A percentile compares a stretch with the other conserved stretches of the same genome.
Evolutionary conservation across 352 stramenopile genomes (phyloP).

Genomic region (Elongisporangium anandrum): DNA sequence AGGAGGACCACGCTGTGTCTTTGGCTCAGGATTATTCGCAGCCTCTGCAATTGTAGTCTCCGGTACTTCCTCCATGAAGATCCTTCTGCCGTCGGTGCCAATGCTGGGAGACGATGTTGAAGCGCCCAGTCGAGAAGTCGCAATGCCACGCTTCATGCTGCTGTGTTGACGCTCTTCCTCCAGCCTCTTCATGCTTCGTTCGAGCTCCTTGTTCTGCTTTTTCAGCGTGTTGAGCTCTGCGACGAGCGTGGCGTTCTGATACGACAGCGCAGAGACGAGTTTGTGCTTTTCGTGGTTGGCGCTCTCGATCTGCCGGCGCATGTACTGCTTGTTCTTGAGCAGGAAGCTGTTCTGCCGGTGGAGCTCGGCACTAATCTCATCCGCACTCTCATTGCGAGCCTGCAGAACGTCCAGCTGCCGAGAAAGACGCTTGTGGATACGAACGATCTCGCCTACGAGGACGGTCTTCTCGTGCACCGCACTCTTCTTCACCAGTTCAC

Average conservation of each 20-base stretch:
- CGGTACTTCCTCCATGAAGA: neutral
- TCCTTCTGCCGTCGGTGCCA: neutral
- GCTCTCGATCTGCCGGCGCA: conserved; percentile 59
- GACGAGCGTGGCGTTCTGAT: conserved; percentile 64
- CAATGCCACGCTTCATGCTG: neutral
- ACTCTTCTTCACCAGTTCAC: conserved; percentile 51
- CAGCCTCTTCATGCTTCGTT: conserved; percentile 25
- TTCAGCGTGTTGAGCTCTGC: conserved; percentile 57
- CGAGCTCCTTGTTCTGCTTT: conserved; percentile 64
- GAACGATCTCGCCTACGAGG: conserved; percentile 52
- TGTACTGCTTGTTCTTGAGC: conserved; percentile 68
- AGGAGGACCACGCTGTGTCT: neutral
- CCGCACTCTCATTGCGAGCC: conserved; percentile 35
- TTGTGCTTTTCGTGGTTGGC: conserved; percentile 66
- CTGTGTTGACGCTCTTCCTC: conserved; percentile 6
- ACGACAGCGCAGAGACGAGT: conserved; percentile 60
- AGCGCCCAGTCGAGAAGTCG: neutral
- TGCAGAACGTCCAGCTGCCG: conserved; percentile 50
- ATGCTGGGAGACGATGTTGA: neutral
- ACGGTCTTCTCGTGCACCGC: conserved; percentile 59
- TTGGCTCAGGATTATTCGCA: neutral
- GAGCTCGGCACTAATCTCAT: conserved; percentile 64
- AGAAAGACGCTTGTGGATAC: conserved; percentile 59
- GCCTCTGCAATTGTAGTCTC: neutral
- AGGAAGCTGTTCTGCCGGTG: conserved; percentile 74